Evolutionary conservation across 2,329 filamentous ascomycete species (phyloP).

Genomic region (Pseudogymnoascus sp.): DNA sequence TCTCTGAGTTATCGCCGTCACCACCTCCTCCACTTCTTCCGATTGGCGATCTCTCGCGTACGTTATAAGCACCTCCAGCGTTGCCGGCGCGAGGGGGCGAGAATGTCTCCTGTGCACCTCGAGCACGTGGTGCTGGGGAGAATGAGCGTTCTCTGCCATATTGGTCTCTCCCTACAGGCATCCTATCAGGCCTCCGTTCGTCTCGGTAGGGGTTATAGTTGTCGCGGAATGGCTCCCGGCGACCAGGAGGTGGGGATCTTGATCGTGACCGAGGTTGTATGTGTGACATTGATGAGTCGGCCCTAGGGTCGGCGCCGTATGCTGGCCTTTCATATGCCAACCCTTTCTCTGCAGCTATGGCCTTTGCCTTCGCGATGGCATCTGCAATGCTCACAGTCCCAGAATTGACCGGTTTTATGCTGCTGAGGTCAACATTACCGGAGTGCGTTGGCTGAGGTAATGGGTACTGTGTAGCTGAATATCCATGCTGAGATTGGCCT

Average conservation of each 20-base stretch:
- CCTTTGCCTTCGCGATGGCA: conserved; percentile 75
- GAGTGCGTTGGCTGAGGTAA: conserved; percentile 53
- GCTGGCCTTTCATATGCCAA: conserved; percentile 53
- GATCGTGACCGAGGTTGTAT: conserved; percentile 57
- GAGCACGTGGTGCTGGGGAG: conserved; percentile 53
- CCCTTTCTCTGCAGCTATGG: conserved; percentile 72
- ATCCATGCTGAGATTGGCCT: conserved; percentile 33
- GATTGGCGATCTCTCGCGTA: conserved; percentile 51
- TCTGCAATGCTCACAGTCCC: conserved; percentile 78
- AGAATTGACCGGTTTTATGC: conserved; percentile 69
- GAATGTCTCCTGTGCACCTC: conserved; percentile 41
- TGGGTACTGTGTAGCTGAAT: conserved; percentile 31
- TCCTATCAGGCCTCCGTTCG: conserved; percentile 64
- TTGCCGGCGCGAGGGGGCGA: conserved; percentile 49
- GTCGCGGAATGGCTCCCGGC: conserved; percentile 64
- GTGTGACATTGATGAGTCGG: conserved; percentile 33
- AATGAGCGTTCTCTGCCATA: conserved; percentile 66
- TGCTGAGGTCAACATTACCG: conserved; percentile 71
- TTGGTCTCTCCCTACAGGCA: conserved; percentile 40
- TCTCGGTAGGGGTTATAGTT: conserved; percentile 77
- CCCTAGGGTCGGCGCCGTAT: conserved; percentile 26
- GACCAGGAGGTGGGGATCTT: conserved; percentile 60
- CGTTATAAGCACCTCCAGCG: conserved; percentile 32
- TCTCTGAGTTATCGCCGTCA: conserved; percentile 65
- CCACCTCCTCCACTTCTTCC: conserved; percentile 29